Conservation (phyloP, 352 stramenopile species). For the Elongisporangium prolatum region DNA sequence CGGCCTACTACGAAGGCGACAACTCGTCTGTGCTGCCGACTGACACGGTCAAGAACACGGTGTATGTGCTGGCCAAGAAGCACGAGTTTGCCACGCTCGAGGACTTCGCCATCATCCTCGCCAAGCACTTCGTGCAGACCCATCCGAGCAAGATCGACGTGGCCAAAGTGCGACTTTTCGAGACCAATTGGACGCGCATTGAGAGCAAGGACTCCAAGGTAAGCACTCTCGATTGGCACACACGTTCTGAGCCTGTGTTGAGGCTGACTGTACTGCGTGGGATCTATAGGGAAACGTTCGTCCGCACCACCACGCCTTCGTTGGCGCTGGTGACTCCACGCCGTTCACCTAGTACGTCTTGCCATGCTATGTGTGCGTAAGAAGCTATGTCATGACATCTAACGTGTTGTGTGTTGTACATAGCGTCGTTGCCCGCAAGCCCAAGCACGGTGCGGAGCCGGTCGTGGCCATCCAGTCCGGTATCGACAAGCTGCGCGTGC, state of each 20-base stretch:
- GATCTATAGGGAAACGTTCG: conserved; percentile 24
- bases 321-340: conserved; percentile 47
- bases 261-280: background rate
- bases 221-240: background rate
- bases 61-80: conserved; percentile 86
- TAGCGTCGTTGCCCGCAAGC: conserved; percentile 54
- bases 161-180: conserved; percentile 72
- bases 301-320: conserved; percentile 77
- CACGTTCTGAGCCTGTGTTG: background rate
- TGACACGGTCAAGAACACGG: conserved; percentile 90
- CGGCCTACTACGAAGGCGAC: conserved; percentile 80
- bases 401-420: background rate
- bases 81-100: conserved; percentile 85
- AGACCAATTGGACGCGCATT: conserved; percentile 71
- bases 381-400: background rate
- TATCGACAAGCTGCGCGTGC: conserved; percentile 66
- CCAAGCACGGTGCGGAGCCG: conserved; percentile 18
- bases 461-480: conserved; percentile 51
- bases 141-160: conserved; percentile 70
- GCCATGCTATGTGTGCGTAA: background rate
- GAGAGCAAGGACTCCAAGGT: conserved; percentile 40
- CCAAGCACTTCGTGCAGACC: conserved; percentile 82
- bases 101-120: conserved; percentile 83
- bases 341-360: conserved; percentile 57
- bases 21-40: conserved; percentile 83